Evolutionary conservation across 1,139 yeast genomes (phyloP).

Genomic region (Suhomyces coccinellae): DNA sequence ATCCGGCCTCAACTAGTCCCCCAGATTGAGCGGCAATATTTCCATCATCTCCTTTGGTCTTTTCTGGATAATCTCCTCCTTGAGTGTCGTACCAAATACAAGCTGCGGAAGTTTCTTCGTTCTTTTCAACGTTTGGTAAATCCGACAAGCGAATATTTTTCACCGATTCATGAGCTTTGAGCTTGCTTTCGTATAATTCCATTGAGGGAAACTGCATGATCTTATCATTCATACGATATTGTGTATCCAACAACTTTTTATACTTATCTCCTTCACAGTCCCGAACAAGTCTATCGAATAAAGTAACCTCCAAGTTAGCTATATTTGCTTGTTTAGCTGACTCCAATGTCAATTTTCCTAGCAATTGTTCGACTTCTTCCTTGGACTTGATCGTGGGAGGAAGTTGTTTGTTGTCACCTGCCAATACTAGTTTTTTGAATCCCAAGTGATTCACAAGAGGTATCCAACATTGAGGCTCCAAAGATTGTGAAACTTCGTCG

Average conservation of each 20-base stretch:
- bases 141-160: constrained; percentile 54
- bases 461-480: constrained; percentile 97
- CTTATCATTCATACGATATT: constrained; percentile 79
- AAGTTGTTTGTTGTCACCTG: constrained; percentile 86
- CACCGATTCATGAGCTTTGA: constrained; percentile 66
- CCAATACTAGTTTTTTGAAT: constrained; percentile 63
- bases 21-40: constrained; percentile 19
- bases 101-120: constrained; percentile 31
- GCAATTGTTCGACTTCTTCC: constrained; percentile 27
- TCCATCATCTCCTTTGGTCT: constrained; percentile 43
- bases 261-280: constrained; percentile 52
- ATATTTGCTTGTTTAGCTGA: constrained; percentile 16
- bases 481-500: constrained; percentile 92
- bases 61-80: constrained; percentile 79
- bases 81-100: constrained; percentile 89
- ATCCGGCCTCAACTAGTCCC: constrained; percentile 26
- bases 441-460: constrained; percentile 72
- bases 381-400: constrained; percentile 71
- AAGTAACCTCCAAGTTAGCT: constrained; percentile 56
- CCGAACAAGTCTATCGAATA: constrained; percentile 75
- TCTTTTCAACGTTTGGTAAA: constrained; percentile 48
- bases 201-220: constrained; percentile 82
- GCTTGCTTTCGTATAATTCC: constrained; percentile 59
- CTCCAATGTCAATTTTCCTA: constrained; percentile 19
- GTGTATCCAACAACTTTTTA: constrained; percentile 61